Base-by-base conservation (phyloP, 345 rosid species). In the Angophora floribunda region DNA sequence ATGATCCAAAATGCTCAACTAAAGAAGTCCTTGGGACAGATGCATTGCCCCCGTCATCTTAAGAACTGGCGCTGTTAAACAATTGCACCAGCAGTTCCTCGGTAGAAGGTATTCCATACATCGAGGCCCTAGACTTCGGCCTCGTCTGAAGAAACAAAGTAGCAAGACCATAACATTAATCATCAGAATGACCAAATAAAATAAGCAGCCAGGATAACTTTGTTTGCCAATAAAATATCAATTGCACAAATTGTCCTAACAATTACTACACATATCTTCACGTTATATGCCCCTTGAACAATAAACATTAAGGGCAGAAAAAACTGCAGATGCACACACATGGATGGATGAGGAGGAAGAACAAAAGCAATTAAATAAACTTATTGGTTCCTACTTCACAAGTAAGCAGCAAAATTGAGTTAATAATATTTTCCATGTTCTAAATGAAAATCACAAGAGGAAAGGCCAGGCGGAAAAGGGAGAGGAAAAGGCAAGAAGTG, bases 51-150 rank as follows among this genome's bases (percentile, higher is more conserved):
- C 88, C 96, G 47, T 92, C 93, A 67, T 92, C 93, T 6, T 91
- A 91, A 87, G 93, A 91, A 88, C 86, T 93, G 88, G 88, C 93
- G 28, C 93, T 91, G 86, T 89, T 91, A 89, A 94, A 94, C 86
- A 96, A 91, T 67, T 92, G 96, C 87, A 93, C 32, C 93, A 97
- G 89, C 89, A 96, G 92, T 85, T 94, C 95, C 65, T 91, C 89
- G 3, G 95, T 93, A 61, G 96, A 91, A 85, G 94, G 90, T 65
- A 91, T 13, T 41, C 79, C 86, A 91, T 89, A 88, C 95, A 91
- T 93, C 95, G 96, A 93, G 86, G 94, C 91, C 91, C 94, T 92
- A 85, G 93, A 87, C 92, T 65, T 93, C 4, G 93, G 94, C 89
- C 93, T 94, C 41, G 91, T 93, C 98, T 95, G 96, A 89, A 92